Base-by-base conservation (phyloP, 495 filamentous ascomycete genomes). In the Aspergillus mulundensis region DNA sequence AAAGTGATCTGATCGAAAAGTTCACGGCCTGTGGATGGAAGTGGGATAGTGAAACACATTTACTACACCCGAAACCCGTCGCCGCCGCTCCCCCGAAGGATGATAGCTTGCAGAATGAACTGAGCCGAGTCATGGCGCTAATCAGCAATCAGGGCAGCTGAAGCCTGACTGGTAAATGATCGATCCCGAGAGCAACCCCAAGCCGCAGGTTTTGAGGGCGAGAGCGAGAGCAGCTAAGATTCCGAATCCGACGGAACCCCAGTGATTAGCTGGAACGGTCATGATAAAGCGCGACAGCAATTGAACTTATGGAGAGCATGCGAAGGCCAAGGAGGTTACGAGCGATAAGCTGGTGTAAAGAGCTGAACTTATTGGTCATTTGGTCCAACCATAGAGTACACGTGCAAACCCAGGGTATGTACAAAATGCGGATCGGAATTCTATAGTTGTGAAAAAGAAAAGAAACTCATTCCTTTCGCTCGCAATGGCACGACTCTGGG, bases 351-450 rank as follows among this genome's bases (percentile, higher is more conserved):
- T 23, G 21, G 19, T 36, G 30, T 39, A 69, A 62, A 65, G 66
- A 74, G 71, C 69, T 66, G 60, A 66, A 73, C 71, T 66, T 70
- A 70, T 76, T 75, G 71, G 69, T 75, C 71, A 70, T 74, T 67
- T 71, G 70, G 67, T 69, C 68, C 69, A 70, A 75, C 62, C 67
- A 69, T 74, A 75, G 64, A 74, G 66, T 76, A 74, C 69, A 73
- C 67, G 63, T 64, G 69, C 70, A 76, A 67, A 68, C 72, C 75
- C 71, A 70, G 71, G 73, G 66, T 76, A 77, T 77, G 71, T 77
- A 77, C 75, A 77, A 70, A 68, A 73, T 63, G 66, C 66, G 67
- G 66, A 69, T 69, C 65, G 66, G 70, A 74, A 71, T 68, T 77
- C 75, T 77, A 77, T 70, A 67, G 64, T 64, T 63, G 66, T 62